Percentiles rank a stretch among this genome's conserved stretches.
phyloP scores from a whole-genome alignment of 352 stramenopile species.

The Phytophthora podocarpi region DNA sequence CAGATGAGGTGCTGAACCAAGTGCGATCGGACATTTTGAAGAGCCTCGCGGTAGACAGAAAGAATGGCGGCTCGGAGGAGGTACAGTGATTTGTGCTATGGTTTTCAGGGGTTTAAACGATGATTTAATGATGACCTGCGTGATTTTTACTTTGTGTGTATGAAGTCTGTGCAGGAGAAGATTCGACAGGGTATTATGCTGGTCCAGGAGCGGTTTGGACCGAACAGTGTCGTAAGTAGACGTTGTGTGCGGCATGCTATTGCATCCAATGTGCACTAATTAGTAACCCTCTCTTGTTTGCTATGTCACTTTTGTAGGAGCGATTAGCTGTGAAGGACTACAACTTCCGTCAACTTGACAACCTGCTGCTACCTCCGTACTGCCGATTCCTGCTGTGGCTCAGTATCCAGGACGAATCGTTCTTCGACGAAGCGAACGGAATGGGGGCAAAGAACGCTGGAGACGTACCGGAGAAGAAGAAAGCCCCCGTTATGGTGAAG shows the following conservation, averaged over 20 bases:
- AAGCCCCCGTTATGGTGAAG: conserved; percentile 64
- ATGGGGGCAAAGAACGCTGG: conserved; percentile 41
- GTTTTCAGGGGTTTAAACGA: not conserved
- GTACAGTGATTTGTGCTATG: conserved; percentile 16
- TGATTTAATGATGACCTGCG: conserved; percentile 2
- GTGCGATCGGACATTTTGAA: conserved; percentile 81
- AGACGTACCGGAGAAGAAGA: conserved; percentile 73
- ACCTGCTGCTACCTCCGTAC: conserved; percentile 86
- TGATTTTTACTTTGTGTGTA: not conserved
- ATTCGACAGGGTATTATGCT: conserved; percentile 79
- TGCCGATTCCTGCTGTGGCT: conserved; percentile 90
- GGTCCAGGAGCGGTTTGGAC: conserved; percentile 83
- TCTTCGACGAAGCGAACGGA: conserved; percentile 77
- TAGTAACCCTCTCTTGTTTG: not conserved
- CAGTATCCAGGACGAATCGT: conserved; percentile 85
- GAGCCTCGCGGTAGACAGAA: conserved; percentile 69
- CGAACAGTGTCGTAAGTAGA: conserved; percentile 71
- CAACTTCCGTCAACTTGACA: conserved; percentile 90
- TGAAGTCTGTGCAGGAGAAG: conserved; percentile 62
- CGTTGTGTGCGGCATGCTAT: not conserved
- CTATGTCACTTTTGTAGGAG: conserved; percentile 45
- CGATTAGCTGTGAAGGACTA: conserved; percentile 88
- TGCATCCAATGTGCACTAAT: not conserved
- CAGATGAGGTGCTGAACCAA: conserved; percentile 77
- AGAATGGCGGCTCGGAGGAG: conserved; percentile 60